Base-by-base conservation (phyloP, 2,329 filamentous ascomycete genomes). In the Alternaria burnsii region DNA sequence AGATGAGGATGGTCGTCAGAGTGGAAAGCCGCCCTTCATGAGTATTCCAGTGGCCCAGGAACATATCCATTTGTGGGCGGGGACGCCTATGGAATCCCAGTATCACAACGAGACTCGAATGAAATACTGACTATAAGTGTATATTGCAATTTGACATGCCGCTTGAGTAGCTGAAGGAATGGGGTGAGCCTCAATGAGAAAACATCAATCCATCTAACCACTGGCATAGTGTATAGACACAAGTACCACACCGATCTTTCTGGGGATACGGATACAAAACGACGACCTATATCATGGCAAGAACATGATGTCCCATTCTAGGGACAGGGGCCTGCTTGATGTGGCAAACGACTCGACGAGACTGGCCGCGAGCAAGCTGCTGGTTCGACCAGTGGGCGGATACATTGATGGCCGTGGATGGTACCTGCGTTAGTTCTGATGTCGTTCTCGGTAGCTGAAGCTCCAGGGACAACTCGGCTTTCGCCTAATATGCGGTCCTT, bases 351-450 rank as follows among this genome's bases (percentile, higher is more conserved):
- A 22, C 12, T 16, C 22, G 24, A 40, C 36, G n/a, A 32, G 38
- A 50, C 26, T 56, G 36, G 41, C 10, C 14, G 18, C 20, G 44
- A 36, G 41, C 34, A 47, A 24, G 18, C 41, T 20, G 34, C 41
- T 58, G 41, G 41, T 47, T 52, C 36, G 50, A 22, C 44, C 7
- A 10, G 22, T 26, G 28, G 14, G 48, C 50, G 32, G 42, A 52
- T 34, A 36, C 41, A 47, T 16, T n/a, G 10, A 47, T 54, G 41
- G 26, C 6, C 16, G 8, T 26, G 7, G 24, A 36, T n/a, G 11
- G 55, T 54, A 58, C 55, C 55, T 58, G 55, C 55, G 55, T 44
- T 58, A 58, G 55, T 28, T 54, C 32, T 34, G 11, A 8, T n/a
- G 16, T 46, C 44, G 8, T 26, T 22, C 18, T 28, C 26, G 16